Evolutionary conservation across 805 yeast genomes (phyloP).

Genomic region (Komagataella ulmi): DNA sequence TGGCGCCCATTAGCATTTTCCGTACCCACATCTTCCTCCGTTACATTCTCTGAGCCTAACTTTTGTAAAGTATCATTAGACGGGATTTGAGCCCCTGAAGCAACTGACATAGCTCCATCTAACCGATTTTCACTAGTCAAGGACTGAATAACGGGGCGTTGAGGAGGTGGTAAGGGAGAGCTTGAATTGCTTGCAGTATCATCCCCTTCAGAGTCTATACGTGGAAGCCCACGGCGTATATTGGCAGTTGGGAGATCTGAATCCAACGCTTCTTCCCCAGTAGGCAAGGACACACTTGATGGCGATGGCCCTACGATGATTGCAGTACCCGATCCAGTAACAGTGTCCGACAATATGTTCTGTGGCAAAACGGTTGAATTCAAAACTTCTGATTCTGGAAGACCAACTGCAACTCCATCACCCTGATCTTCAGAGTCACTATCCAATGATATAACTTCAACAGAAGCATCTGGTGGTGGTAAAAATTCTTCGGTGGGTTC

Average conservation of each 20-base stretch:
- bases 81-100: not conserved
- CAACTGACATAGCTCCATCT: not conserved
- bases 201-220: not conserved
- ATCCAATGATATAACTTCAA: constrained; percentile 35
- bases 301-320: not conserved
- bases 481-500: constrained; percentile 4
- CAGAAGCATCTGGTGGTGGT: constrained; percentile 10
- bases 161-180: not conserved
- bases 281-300: not conserved
- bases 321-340: not conserved
- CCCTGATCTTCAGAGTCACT: constrained; percentile 21
- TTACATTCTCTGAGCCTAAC: not conserved
- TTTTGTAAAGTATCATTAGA: not conserved
- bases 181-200: not conserved
- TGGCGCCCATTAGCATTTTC: not conserved
- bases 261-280: not conserved
- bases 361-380: not conserved
- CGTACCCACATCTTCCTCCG: not conserved
- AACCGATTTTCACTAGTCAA: not conserved
- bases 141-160: not conserved
- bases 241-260: not conserved
- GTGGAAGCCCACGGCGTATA: not conserved
- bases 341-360: not conserved
- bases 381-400: not conserved
- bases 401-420: constrained; percentile 11